Percentiles rank a stretch among this genome's conserved stretches.
These are phyloP conservation scores for Cryptococcus sp. DNA, from an alignment of 1,284 basidiomycete genomes.

Conservation along the genomic window DNA sequence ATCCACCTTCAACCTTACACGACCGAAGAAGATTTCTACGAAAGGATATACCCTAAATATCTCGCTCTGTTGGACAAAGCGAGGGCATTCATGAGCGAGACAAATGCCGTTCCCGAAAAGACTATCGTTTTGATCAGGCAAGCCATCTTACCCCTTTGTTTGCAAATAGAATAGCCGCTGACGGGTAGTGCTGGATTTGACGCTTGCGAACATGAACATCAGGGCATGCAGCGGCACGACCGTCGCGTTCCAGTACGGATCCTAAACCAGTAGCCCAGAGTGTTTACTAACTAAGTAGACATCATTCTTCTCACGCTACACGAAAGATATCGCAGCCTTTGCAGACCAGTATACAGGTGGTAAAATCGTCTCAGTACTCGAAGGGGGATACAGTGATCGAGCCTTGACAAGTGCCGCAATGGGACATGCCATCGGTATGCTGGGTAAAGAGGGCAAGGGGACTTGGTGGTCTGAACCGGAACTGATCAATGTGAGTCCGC, in stretches of 20 bases:
- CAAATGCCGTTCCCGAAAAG: slow-evolving; percentile 62
- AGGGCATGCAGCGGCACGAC: slow-evolving; percentile 86
- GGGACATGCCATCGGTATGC: slow-evolving; percentile 70
- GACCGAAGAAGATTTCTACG: slow-evolving; percentile 72
- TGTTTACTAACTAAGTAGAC: slow-evolving; percentile 42
- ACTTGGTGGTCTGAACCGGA: slow-evolving; percentile 69
- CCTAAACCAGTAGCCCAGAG: too few relatives aligned
- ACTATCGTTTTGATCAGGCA: slow-evolving; percentile 82
- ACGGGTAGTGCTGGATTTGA: slow-evolving; percentile 71
- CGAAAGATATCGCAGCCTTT: slow-evolving; percentile 64
- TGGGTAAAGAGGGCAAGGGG: slow-evolving; percentile 51
- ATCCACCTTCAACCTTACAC: slow-evolving; percentile 77
- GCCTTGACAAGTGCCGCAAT: slow-evolving; percentile 75
- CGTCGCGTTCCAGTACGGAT: slow-evolving; percentile 73
- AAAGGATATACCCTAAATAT: slow-evolving; percentile 69
- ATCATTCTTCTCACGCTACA: slow-evolving; percentile 77
- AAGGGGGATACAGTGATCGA: slow-evolving; percentile 91
- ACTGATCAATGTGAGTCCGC: slow-evolving; percentile 56
- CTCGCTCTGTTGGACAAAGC: slow-evolving; percentile 67
- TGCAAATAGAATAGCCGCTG: slow-evolving; percentile 51
- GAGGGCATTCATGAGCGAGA: slow-evolving; percentile 64
- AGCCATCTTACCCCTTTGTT: slow-evolving; percentile 12
- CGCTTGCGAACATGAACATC: slow-evolving; percentile 85
- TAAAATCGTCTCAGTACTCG: slow-evolving; percentile 78
- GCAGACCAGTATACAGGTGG: slow-evolving; percentile 65